Conservation (phyloP, 768 basidiomycete species). For the Amanita brunnescens region DNA sequence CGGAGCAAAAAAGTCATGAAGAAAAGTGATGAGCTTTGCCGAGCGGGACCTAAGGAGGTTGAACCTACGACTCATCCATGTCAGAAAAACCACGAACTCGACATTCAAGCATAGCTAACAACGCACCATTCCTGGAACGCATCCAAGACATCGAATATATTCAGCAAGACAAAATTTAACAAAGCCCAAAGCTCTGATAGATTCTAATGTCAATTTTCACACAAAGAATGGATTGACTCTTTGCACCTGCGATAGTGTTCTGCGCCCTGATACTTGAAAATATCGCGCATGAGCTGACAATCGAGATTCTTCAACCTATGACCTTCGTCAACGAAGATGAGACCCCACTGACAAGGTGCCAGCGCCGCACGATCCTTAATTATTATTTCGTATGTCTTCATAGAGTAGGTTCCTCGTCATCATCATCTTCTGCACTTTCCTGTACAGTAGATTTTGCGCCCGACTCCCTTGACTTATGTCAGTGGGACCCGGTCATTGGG, state of each 20-base stretch:
- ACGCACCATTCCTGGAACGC: constrained; percentile 82
- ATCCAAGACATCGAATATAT: constrained; percentile 84
- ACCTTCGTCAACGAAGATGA: constrained; percentile 94
- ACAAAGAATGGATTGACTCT: constrained; percentile 16
- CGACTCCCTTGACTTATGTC: constrained; percentile 6
- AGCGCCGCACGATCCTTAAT: constrained; percentile 70
- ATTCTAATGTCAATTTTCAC: constrained; percentile 47
- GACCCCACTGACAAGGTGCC: constrained; percentile 66
- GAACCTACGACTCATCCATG: constrained; percentile 42
- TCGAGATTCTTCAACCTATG: too few relatives aligned
- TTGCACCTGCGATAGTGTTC: constrained; percentile 92
- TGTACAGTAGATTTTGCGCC: constrained; percentile 10
- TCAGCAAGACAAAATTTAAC: constrained; percentile 92
- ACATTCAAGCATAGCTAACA: too few relatives aligned
- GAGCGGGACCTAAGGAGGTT: constrained; percentile 62
- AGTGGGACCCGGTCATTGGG: too few relatives aligned
- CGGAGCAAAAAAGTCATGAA: constrained; percentile 87
- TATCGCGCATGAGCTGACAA: constrained; percentile 83
- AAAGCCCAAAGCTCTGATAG: constrained; percentile 91
- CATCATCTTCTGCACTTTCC: constrained; percentile 15
- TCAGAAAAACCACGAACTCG: too few relatives aligned
- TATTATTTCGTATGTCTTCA: constrained; percentile 94
- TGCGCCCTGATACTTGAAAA: constrained; percentile 77
- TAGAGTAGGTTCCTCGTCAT: constrained; percentile 41
- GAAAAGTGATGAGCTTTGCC: constrained; percentile 59